phyloP scores from a whole-genome alignment of 1,284 basidiomycete species.

The Phellopilus nigrolimitatus region DNA sequence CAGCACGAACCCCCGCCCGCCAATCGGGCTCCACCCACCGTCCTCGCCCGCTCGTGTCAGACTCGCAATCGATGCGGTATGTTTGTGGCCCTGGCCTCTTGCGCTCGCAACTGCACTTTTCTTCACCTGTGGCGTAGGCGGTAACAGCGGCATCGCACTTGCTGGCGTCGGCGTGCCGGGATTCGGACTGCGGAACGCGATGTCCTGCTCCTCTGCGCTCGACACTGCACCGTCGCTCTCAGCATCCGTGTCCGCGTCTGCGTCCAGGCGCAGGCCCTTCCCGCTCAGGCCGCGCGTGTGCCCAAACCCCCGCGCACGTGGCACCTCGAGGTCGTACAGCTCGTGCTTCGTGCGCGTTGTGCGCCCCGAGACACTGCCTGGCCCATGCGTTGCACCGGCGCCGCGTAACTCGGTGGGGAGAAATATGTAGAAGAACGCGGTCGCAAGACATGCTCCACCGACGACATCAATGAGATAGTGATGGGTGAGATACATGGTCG shows the following conservation, averaged over 20 bases:
- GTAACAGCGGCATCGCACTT: slow-evolving; percentile 34
- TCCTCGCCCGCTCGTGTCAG: slow-evolving; percentile 67
- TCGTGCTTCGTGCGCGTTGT: slow-evolving; percentile 61
- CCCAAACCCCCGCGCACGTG: slow-evolving; percentile 26
- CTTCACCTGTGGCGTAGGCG: slow-evolving; percentile 19
- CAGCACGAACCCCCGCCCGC: slow-evolving; percentile 38
- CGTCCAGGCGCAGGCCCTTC: slow-evolving; percentile 37
- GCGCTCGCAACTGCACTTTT: slow-evolving; percentile 25
- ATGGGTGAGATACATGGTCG: slow-evolving; percentile 97
- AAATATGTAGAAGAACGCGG: slow-evolving; percentile 84
- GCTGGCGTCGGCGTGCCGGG: slow-evolving; percentile 35
- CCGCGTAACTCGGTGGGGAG: slow-evolving; percentile 77
- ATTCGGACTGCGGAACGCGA: slow-evolving; percentile 61
- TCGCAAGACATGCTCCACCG: slow-evolving; percentile 87
- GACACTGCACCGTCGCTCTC: slow-evolving; percentile 54
- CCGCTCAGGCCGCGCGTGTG: slow-evolving; percentile 26
- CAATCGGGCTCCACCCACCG: slow-evolving; percentile 75
- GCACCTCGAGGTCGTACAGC: slow-evolving; percentile 62
- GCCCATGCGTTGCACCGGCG: slow-evolving; percentile 46
- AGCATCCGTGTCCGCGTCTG: slow-evolving; percentile 12
- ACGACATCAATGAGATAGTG: slow-evolving; percentile 98
- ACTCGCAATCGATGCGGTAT: slow-evolving; percentile 78
- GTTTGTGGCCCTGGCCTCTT: slow-evolving; percentile 50
- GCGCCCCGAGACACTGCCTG: slow-evolving; percentile 32
- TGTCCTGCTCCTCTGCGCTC: slow-evolving; percentile 56